Evolutionary conservation across 2,329 filamentous ascomycete genomes (phyloP).

Genomic region (Amesomyces nigricolor): DNA sequence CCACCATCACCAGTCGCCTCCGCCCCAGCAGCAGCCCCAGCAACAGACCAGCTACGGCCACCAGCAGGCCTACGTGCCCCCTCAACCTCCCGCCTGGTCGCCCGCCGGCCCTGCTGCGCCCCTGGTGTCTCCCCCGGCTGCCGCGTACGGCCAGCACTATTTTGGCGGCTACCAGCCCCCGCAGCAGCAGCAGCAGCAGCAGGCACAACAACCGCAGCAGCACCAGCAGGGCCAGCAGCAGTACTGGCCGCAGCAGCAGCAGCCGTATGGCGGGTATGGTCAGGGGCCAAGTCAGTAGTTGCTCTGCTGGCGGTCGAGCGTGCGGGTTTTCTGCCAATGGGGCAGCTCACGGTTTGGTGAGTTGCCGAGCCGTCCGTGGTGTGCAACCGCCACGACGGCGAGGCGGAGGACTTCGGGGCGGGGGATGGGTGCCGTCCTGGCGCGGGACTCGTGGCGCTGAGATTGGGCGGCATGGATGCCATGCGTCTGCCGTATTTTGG

Average conservation of each 20-base stretch:
- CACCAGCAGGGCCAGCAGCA: slow-evolving; percentile 24
- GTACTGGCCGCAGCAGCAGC: slow-evolving; percentile 20
- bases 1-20: slow-evolving; percentile 16
- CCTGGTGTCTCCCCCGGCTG: slow-evolving; percentile 32
- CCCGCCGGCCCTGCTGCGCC: slow-evolving; percentile 25
- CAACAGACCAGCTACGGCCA: slow-evolving; percentile 8
- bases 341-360: background rate
- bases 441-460: background rate
- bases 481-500: background rate
- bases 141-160: slow-evolving; percentile 53
- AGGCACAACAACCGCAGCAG: slow-evolving; percentile 33
- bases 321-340: background rate
- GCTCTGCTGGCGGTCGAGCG: background rate
- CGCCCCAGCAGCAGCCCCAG: slow-evolving; percentile 20
- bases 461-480: background rate
- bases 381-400: too few species aligned
- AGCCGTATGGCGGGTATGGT: slow-evolving; percentile 17
- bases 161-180: slow-evolving; percentile 43
- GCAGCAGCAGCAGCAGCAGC: slow-evolving; percentile 29
- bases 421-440: too few species aligned
- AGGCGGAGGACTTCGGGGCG: too few species aligned
- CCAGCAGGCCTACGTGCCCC: slow-evolving; percentile 35
- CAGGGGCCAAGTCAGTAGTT: slow-evolving; percentile 14
- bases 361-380: too few species aligned
- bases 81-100: slow-evolving; percentile 29